These are phyloP conservation scores for Solanum appendiculatum DNA, from an alignment of 257 asterid genomes.

Conservation along the genomic window DNA sequence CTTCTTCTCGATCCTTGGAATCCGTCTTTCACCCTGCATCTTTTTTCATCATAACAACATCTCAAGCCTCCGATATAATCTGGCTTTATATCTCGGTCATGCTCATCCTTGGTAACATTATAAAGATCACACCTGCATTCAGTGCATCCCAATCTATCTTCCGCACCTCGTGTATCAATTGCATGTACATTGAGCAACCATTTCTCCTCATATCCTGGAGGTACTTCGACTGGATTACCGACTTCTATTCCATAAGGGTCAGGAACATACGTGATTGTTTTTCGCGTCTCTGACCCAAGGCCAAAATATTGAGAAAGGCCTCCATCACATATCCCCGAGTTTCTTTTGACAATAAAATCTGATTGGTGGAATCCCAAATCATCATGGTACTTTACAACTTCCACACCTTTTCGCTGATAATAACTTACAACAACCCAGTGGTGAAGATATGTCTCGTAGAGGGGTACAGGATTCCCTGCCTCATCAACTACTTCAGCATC, in stretches of 20 bases:
- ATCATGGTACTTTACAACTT: background rate
- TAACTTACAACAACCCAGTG: constrained; percentile 20
- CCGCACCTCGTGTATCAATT: constrained; percentile 29
- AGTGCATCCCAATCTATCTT: constrained; percentile 19
- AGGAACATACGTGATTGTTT: constrained; percentile 11
- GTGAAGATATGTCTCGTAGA: constrained; percentile 27
- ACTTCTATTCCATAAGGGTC: constrained; percentile 35
- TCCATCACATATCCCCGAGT: constrained; percentile 13
- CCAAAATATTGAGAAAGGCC: constrained; percentile 23
- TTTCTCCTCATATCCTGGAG: constrained; percentile 18
- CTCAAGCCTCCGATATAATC: constrained; percentile 25
- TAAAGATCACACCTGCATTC: constrained; percentile 36
- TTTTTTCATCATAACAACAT: constrained; percentile 21
- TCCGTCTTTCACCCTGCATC: constrained; percentile 18
- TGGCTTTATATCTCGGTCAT: background rate
- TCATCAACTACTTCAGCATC: constrained; percentile 29
- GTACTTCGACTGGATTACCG: constrained; percentile 17
- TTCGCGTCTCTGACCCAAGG: constrained; percentile 33
- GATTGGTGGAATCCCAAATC: constrained; percentile 3
- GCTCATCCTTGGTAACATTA: constrained; percentile 11
- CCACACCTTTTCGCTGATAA: constrained; percentile 1
- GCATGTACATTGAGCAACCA: constrained; percentile 29
- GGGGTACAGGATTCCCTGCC: constrained; percentile 19
- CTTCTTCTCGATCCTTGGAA: background rate
- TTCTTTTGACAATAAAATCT: background rate